Evolutionary conservation across 1,284 basidiomycete genomes (phyloP).

Genomic region (Vanrija humicola): DNA sequence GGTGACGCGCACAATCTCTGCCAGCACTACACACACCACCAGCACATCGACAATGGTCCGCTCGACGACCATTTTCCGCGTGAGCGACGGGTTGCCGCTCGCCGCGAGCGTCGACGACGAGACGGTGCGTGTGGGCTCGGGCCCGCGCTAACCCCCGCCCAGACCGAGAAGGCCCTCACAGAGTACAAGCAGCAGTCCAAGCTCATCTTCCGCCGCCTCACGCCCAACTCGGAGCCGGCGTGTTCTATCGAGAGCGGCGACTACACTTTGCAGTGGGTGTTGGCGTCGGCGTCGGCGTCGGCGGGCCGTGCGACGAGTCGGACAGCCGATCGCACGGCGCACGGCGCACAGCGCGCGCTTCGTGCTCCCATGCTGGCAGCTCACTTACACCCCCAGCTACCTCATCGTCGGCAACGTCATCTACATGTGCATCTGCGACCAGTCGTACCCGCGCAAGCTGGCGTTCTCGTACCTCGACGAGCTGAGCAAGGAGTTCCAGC

Average conservation of each 20-base stretch:
- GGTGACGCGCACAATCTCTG: too few species aligned
- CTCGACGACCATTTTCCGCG: constrained; percentile 84
- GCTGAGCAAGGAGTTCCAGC: constrained; percentile 89
- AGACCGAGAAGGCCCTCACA: constrained; percentile 88
- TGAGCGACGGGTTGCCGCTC: constrained; percentile 84
- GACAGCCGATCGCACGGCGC: too few species aligned
- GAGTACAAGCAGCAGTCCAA: constrained; percentile 99
- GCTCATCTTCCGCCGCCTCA: constrained; percentile 89
- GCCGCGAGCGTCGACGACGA: constrained; percentile 95
- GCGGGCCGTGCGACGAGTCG: too few species aligned
- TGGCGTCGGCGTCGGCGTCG: neutral
- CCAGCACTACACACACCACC: neutral
- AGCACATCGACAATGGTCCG: constrained; percentile 63
- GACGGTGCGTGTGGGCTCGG: constrained; percentile 56
- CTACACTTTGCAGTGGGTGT: constrained; percentile 80
- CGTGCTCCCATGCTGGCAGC: too few species aligned
- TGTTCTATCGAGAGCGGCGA: constrained; percentile 96
- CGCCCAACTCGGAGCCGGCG: constrained; percentile 85
- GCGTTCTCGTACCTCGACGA: constrained; percentile 98
- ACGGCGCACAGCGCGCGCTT: too few species aligned
- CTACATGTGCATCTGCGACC: constrained; percentile 92
- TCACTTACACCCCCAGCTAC: constrained; percentile 61
- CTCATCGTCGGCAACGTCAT: constrained; percentile 89
- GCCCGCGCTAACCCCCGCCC: constrained; percentile 7
- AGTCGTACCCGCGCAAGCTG: constrained; percentile 94